Evolutionary conservation across 306 rosid species (phyloP), one percentile per base, ranked within the genome.

Genomic region (Glycine tomentella): DNA sequence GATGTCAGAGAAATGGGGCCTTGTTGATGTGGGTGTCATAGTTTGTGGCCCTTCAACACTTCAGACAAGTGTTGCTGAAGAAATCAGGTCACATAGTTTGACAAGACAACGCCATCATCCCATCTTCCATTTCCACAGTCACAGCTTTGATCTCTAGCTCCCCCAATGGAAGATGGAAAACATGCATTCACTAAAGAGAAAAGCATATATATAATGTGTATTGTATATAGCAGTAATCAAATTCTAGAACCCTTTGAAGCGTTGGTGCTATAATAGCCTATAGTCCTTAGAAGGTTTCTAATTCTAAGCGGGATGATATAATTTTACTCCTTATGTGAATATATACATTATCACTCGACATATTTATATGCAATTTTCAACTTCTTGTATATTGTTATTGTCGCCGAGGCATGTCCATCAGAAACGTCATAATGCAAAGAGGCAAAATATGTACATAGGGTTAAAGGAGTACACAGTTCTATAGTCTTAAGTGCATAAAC

Each of bases 11-110:
- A 72, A 81, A 58, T 91, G 97, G 94, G 92, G 93, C 0, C 80
- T 34, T 40, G 94, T 93, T 50, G 93, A 95, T 75, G 88, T 82
- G 9, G 99, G 95, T 17, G 94, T 95, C 5, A n/a, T 95, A 49
- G 93, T 93, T 36, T 95, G 99, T 79, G 99, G 99, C 70, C 99
- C 97, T 83, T 85, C 92, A 57, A 81, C 95, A 17, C 97, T 95
- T 76, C 91, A 91, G 59, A 8, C 91, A 17, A 91, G 95, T 81
- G 95, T 95, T 65, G 99, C 97, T 1, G 69, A 81, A 76, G 99
- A 90, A 84, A 93, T 91, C 79, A 95, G 97, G 83, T 86, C 90
- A 70, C 92, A 84, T 83, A 89, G 81, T 65, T 2, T 90, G 4
- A 80, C 78, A 65, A 91, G 97, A 80, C 83, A 88, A 75, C 46